Base-by-base conservation (phyloP, 257 asterid genomes). In the Asclepias syriaca region DNA sequence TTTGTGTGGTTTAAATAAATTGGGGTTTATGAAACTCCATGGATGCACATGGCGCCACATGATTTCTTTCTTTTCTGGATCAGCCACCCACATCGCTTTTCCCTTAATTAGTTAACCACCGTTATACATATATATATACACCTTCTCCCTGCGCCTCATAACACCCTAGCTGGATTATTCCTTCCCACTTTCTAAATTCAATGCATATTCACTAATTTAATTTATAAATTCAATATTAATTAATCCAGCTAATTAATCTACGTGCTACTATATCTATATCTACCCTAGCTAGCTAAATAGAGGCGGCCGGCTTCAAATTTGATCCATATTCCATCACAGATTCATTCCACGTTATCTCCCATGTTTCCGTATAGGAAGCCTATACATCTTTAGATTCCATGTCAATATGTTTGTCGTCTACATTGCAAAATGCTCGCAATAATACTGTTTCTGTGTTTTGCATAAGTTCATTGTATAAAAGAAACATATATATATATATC, bases 131-230 rank as follows among this genome's bases (percentile, higher is more conserved):
- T 2, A 8, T 1, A 43, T 50, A 43, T 22, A 64, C 67, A 21
- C 32, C 49, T 24, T 45, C 57, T 14, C 29, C 43, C 66, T 65
- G 61, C 16, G 68, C 37, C 10, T 54, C 40, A 40, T n/a, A 80
- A 86, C 90, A 85, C 85, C 78, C 90, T 88, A 87, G 83, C 90
- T 88, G 89, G 83, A 82, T 88, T 89, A 87, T 89, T 89, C 96
- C 89, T 60, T 83, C 68, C 68, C 78, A 76, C 88, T 85, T 88
- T 85, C 87, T 87, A 82, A 82, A 72, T 89, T 85, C 96, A 87
- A 72, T 82, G 90, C 82, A 83, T 77, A 83, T 77, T 34, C 39
- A 34, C 39, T 29, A 34, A 3, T 24, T 24, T 24, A 24, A 24
- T 24, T 24, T 24, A 34, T 34, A 34, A 34, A 34, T 34, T 34